Conservation (phyloP, 2,329 filamentous ascomycete species). For the Fusarium floridanum region DNA sequence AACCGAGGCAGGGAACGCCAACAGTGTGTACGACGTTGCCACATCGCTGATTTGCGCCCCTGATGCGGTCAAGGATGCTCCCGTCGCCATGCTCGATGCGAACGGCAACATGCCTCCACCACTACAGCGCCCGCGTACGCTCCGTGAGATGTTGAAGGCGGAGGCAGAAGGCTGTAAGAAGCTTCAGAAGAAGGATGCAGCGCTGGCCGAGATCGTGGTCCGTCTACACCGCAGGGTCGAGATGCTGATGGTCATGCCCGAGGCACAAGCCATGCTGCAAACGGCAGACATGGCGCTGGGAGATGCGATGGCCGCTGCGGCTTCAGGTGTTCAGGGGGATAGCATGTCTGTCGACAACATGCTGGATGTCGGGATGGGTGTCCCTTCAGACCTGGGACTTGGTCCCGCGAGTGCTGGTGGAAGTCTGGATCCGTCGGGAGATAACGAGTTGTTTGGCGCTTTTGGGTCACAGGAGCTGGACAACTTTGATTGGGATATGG, state of each 20-base stretch:
- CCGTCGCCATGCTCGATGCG: slow-evolving; percentile 50
- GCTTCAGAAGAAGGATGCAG: slow-evolving; percentile 68
- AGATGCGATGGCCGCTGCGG: slow-evolving; percentile 60
- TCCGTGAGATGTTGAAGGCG: slow-evolving; percentile 70
- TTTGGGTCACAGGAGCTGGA: slow-evolving; percentile 58
- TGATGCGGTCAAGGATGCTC: slow-evolving; percentile 62
- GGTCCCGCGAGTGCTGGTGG: slow-evolving; percentile 52
- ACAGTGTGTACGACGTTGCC: slow-evolving; percentile 76
- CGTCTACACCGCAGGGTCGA: slow-evolving; percentile 75
- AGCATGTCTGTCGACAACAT: slow-evolving; percentile 57
- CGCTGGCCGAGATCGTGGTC: slow-evolving; percentile 71
- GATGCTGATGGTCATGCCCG: slow-evolving; percentile 67
- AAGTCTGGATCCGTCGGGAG: slow-evolving; percentile 50
- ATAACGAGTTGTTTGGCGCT: slow-evolving; percentile 55
- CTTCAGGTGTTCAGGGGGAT: slow-evolving; percentile 56
- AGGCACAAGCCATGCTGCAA: slow-evolving; percentile 58
- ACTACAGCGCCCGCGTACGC: slow-evolving; percentile 64
- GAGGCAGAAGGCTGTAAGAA: slow-evolving; percentile 70
- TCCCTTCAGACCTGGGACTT: slow-evolving; percentile 55
- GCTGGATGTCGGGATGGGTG: slow-evolving; percentile 62
- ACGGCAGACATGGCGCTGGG: slow-evolving; percentile 57
- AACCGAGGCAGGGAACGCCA: slow-evolving; percentile 69
- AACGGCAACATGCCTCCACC: slow-evolving; percentile 52
- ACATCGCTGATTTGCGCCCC: slow-evolving; percentile 78
- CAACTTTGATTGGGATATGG: slow-evolving; percentile 31